Evolutionary conservation across 805 yeast genomes (phyloP), one percentile per base, ranked within the genome.

Genomic region (Wickerhamomyces xylosicus): DNA sequence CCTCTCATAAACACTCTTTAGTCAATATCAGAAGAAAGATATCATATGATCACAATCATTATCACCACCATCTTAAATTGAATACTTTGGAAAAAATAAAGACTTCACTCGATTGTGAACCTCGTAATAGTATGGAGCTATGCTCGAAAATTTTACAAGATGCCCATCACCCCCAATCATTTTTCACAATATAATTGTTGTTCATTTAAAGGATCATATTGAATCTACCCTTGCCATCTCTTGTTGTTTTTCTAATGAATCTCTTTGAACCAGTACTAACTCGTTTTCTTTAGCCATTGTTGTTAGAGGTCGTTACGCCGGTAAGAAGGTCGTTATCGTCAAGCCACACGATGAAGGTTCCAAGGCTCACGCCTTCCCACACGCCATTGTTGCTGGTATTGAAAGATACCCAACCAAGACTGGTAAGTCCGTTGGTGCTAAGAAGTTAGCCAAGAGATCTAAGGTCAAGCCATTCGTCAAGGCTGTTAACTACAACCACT

Each of bases 261-360:
- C 28, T 25, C 13, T 25, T 8, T 25, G 29, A 15, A 31, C 19
- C 19, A 31, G 15, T 31, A 31, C 33, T 31, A 31, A 31, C 33
- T 15, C 9, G 29, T 11, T 25, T 28, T 7, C 17, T 11, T 6
- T 31, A 31, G 97, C 89, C 79, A 80, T 70, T 39, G 52, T 50
- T 44, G 54, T 50, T 44, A 48, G 53, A 47, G 97, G 98, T 67
- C 90, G 97, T 77, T 90, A 79, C 83, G 98, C 98, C 70, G 98
- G 98, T 79, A 90, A 87, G 85, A 90, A 90, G 84, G 98, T 90
- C 58, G 97, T 90, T 68, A 85, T 90, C 65, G 89, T 90, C 67
- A 86, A 85, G 72, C 92, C 96, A 59, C 92, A 85, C 69, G 97
- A 92, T 65, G 97, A 90, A 66, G 98, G 98, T 67, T 76, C 97